These are phyloP conservation scores for Mycena rebaudengoi DNA, from an alignment of 768 basidiomycete genomes.

Conservation along the genomic window DNA sequence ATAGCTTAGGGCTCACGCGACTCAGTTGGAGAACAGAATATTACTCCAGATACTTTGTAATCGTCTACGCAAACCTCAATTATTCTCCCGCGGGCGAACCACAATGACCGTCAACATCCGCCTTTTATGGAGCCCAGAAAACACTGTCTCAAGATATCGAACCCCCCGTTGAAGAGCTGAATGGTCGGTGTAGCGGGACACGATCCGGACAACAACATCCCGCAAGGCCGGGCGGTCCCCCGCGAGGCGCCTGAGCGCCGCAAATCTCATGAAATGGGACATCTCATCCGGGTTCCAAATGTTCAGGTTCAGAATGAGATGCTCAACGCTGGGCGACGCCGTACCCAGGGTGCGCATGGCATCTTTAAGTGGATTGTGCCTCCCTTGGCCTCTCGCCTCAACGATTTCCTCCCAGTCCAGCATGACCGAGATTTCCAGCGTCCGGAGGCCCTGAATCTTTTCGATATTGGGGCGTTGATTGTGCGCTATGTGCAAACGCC, in stretches of 20 bases:
- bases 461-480: not conserved
- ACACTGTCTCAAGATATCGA: conserved; percentile 1
- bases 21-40: conserved; percentile 5
- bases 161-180: not conserved
- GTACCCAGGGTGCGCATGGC: conserved; percentile 2
- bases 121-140: not conserved
- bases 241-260: not conserved
- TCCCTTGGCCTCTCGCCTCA: not conserved
- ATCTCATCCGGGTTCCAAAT: conserved; percentile 1
- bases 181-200: not conserved
- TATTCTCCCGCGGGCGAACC: not conserved
- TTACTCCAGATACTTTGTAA: not conserved
- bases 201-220: conserved; percentile 1
- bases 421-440: conserved; percentile 4
- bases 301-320: conserved; percentile 10
- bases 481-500: not conserved
- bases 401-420: conserved; percentile 1
- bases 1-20: too few species aligned
- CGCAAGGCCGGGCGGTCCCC: not conserved
- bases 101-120: conserved; percentile 9
- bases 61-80: not conserved
- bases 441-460: conserved; percentile 8
- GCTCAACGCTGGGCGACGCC: conserved; percentile 1
- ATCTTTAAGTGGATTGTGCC: conserved; percentile 7
- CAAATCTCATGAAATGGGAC: not conserved